phyloP scores from a whole-genome alignment of 306 rosid genomes.

The Canavalia ensiformis region DNA sequence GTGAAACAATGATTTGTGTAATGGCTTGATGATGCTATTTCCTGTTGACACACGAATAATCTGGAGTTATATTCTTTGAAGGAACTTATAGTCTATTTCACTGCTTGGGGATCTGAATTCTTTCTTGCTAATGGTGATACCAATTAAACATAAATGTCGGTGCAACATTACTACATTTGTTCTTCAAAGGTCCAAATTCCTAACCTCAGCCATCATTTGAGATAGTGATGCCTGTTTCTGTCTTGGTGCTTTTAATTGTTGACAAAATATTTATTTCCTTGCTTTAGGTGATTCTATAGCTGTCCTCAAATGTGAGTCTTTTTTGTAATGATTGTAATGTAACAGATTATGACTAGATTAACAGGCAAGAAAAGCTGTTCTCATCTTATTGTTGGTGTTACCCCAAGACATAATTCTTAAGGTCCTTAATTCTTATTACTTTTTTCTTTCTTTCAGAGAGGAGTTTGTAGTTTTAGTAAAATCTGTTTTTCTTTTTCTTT shows the following conservation, averaged over 20 bases:
- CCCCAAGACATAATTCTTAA: not conserved
- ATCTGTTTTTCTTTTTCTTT: not conserved
- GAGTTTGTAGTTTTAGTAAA: constrained; percentile 1
- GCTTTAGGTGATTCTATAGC: not conserved
- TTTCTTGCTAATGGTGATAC: not conserved
- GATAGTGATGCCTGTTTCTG: not conserved
- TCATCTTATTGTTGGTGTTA: not conserved
- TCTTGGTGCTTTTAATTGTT: not conserved
- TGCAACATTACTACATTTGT: not conserved
- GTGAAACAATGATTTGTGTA: not conserved
- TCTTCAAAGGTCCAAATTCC: not conserved
- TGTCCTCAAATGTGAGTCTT: not conserved
- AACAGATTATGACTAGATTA: not conserved
- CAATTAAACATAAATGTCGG: not conserved
- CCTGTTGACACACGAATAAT: not conserved
- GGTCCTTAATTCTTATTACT: not conserved
- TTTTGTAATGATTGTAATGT: not conserved
- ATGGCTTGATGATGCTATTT: not conserved
- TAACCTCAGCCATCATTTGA: not conserved
- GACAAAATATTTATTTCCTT: not conserved
- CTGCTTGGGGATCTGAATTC: not conserved
- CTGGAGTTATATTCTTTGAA: not conserved
- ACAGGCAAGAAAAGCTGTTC: not conserved
- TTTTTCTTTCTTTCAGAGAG: not conserved
- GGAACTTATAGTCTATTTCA: not conserved